These are phyloP conservation scores for Trypanosoma vivax DNA, from an alignment of 208 protist genomes.

Conservation along the genomic window DNA sequence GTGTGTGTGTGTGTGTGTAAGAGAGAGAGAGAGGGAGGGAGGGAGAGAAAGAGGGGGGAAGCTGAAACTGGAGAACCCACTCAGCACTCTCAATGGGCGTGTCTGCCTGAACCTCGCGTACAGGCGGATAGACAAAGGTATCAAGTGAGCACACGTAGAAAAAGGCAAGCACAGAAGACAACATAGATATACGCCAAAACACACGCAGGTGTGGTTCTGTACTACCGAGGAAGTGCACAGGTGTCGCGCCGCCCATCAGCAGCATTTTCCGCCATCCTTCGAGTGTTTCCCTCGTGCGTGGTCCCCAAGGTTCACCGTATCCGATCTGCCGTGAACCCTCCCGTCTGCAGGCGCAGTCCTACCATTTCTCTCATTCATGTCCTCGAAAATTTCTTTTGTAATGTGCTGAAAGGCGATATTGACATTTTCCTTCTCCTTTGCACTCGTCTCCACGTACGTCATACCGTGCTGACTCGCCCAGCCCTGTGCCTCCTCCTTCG, in stretches of 20 bases:
- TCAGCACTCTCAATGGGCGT: too few relatives aligned
- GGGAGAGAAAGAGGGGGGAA: background rate
- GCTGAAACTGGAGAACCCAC: too few relatives aligned
- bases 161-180: background rate
- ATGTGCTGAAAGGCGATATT: conserved; percentile 90
- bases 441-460: conserved; percentile 86
- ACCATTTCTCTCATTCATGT: conserved; percentile 83
- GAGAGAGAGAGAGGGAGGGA: too few relatives aligned
- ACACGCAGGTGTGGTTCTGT: too few relatives aligned
- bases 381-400: conserved; percentile 82
- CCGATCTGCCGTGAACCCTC: conserved; percentile 33
- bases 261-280: conserved; percentile 26
- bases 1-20: too few relatives aligned
- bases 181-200: background rate
- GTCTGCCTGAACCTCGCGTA: too few relatives aligned
- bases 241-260: too few relatives aligned
- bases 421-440: conserved; percentile 91
- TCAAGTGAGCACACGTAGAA: background rate
- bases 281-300: conserved; percentile 13
- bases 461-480: conserved; percentile 86
- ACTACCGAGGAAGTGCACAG: too few relatives aligned
- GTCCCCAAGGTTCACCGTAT: conserved; percentile 55
- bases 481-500: conserved; percentile 71
- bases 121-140: too few relatives aligned
- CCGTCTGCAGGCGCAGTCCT: conserved; percentile 25